These are phyloP conservation scores for Artomyces pyxidatus DNA, from an alignment of 768 basidiomycete species.

Conservation along the genomic window DNA sequence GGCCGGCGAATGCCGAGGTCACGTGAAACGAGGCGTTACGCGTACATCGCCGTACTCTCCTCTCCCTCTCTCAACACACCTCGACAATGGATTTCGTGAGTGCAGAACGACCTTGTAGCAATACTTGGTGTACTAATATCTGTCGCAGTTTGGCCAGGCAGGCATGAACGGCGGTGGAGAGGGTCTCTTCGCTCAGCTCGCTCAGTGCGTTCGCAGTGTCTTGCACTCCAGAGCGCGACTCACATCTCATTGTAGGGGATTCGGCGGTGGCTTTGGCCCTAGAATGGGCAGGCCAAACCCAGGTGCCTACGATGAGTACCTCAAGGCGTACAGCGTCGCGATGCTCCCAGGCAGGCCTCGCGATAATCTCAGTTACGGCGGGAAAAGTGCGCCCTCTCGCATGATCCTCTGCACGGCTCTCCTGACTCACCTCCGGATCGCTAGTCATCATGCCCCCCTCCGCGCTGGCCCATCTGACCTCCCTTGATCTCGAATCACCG, in stretches of 20 bases:
- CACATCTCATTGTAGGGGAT: constrained; percentile 33
- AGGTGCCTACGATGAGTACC: constrained; percentile 82
- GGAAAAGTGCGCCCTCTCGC: constrained; percentile 72
- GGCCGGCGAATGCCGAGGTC: not conserved
- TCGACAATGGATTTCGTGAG: constrained; percentile 36
- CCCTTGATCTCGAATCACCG: constrained; percentile 81
- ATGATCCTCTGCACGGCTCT: constrained; percentile 4
- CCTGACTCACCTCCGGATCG: constrained; percentile 7
- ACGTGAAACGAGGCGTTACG: not conserved
- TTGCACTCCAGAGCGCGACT: not conserved
- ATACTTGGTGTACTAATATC: not conserved
- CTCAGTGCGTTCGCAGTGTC: constrained; percentile 35
- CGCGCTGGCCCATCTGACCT: constrained; percentile 79
- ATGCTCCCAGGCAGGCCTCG: constrained; percentile 84
- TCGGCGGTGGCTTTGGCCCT: constrained; percentile 43
- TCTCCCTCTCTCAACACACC: not conserved
- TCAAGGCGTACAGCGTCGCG: constrained; percentile 92
- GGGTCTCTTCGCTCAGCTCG: constrained; percentile 58
- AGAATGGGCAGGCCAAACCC: constrained; percentile 44
- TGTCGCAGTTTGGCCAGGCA: constrained; percentile 9
- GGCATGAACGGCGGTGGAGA: constrained; percentile 36
- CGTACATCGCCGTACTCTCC: not conserved
- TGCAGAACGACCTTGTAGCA: not conserved
- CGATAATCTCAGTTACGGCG: constrained; percentile 92
- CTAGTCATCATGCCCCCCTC: constrained; percentile 97